These are phyloP conservation scores for Ecytonucleospora hepatopenaei DNA, from an alignment of 371 early-diverging fungal genomes.

Conservation along the genomic window DNA sequence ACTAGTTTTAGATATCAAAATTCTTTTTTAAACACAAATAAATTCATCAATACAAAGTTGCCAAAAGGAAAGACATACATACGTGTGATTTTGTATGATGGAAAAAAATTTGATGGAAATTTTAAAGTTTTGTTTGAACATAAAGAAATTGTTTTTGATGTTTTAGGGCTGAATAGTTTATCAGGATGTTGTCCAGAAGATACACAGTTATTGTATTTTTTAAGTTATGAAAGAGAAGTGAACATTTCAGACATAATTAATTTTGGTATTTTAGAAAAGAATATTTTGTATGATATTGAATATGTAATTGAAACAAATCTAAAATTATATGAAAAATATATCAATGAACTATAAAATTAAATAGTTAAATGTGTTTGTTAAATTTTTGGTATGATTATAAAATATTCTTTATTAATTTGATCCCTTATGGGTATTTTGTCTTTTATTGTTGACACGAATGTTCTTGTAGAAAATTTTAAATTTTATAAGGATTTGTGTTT, in stretches of 20 bases:
- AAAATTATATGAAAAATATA: too few species aligned
- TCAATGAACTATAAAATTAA: too few species aligned
- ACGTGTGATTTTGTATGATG: neutral
- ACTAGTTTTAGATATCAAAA: neutral
- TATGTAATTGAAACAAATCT: too few species aligned
- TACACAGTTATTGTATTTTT: neutral
- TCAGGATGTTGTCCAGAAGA: neutral
- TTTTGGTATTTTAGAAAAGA: too few species aligned
- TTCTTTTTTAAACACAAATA: neutral
- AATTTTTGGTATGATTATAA: too few species aligned
- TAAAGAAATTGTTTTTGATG: neutral
- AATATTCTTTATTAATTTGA: neutral
- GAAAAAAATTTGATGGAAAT: neutral
- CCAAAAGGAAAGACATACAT: neutral
- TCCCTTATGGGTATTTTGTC: slow-evolving; percentile 19
- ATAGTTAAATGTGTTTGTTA: too few species aligned
- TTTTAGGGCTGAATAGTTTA: neutral
- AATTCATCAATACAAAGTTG: neutral
- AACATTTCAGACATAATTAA: too few species aligned
- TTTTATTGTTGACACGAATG: slow-evolving; percentile 44
- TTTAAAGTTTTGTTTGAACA: neutral
- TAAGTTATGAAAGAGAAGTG: too few species aligned
- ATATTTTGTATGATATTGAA: too few species aligned
- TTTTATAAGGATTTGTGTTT: slow-evolving; percentile 12
- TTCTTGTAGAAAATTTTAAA: slow-evolving; percentile 29